Percentiles rank a stretch among this genome's conserved stretches.
phyloP scores from a whole-genome alignment of 2,329 filamentous ascomycete genomes.

The Venturia asperata region DNA sequence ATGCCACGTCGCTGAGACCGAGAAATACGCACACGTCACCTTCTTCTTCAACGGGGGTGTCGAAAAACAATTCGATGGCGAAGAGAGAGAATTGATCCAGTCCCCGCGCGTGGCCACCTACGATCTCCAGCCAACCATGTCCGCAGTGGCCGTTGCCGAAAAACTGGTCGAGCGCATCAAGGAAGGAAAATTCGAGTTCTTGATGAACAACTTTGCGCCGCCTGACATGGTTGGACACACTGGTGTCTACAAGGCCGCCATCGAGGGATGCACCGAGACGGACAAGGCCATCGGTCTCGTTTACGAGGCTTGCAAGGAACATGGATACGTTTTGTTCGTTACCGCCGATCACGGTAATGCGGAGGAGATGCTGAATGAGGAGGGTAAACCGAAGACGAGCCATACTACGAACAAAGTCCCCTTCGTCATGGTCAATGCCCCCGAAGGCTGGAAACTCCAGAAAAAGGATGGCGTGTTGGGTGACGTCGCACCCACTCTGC shows the following conservation, averaged over 20 bases:
- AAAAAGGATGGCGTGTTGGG: constrained; percentile 84
- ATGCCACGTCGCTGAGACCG: constrained; percentile 95
- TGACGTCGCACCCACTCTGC: constrained; percentile 90
- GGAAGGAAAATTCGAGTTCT: constrained; percentile 83
- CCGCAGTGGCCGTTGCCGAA: constrained; percentile 78
- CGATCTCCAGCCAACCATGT: constrained; percentile 93
- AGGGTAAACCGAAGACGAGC: constrained; percentile 94
- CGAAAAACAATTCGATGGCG: constrained; percentile 89
- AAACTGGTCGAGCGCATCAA: constrained; percentile 82
- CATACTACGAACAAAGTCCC: constrained; percentile 98
- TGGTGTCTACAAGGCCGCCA: constrained; percentile 90
- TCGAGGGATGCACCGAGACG: constrained; percentile 75
- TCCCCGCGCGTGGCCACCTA: constrained; percentile 95
- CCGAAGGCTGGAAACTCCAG: constrained; percentile 78
- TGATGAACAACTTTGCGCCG: constrained; percentile 99
- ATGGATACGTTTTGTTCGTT: constrained; percentile 89
- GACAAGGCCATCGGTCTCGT: constrained; percentile 92
- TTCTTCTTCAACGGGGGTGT: constrained; percentile 99
- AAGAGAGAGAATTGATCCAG: constrained; percentile 87
- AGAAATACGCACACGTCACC: constrained; percentile 98
- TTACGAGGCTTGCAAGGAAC: constrained; percentile 87
- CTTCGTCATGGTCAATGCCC: constrained; percentile 96
- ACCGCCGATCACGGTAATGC: constrained; percentile 97
- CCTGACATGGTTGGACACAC: constrained; percentile 99
- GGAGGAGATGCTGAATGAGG: constrained; percentile 96